A percentile compares a stretch with the other conserved stretches of the same genome.
phyloP scores from a whole-genome alignment of 768 basidiomycete species.

The Dacryopinax spathularia region DNA sequence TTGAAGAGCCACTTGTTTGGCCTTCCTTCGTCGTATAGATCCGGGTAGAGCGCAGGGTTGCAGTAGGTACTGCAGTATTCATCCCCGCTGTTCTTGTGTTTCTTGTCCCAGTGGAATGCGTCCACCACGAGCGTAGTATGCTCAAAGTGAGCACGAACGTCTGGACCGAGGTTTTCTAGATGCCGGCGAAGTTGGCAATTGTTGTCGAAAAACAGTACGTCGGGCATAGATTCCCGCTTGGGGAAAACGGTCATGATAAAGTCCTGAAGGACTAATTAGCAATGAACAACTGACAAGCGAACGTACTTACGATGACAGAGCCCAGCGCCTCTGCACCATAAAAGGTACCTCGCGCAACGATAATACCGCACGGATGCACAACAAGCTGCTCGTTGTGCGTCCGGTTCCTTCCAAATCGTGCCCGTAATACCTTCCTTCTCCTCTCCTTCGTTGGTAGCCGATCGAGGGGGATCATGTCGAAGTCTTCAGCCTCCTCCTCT shows the following conservation, averaged over 20 bases:
- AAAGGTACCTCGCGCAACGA: constrained; percentile 17
- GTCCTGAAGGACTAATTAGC: no score
- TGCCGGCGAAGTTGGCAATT: constrained; percentile 12
- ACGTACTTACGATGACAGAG: constrained; percentile 10
- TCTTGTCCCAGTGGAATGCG: constrained; percentile 28
- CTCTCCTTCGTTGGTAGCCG: background rate
- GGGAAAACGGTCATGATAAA: background rate
- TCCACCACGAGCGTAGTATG: constrained; percentile 21
- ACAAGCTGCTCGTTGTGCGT: constrained; percentile 21
- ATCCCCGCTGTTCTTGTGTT: constrained; percentile 23
- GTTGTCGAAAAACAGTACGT: constrained; percentile 13
- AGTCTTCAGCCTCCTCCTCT: no score
- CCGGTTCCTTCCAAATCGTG: constrained; percentile 18
- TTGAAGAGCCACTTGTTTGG: constrained; percentile 25
- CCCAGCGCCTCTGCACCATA: constrained; percentile 17
- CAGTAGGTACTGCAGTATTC: constrained; percentile 19
- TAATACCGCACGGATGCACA: constrained; percentile 18
- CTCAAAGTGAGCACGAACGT: constrained; percentile 7
- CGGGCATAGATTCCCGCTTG: background rate
- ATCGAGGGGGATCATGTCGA: background rate
- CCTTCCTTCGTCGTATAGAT: constrained; percentile 16
- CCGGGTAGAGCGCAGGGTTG: constrained; percentile 19
- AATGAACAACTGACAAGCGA: no score
- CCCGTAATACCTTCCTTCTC: constrained; percentile 7
- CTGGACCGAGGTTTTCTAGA: background rate